phyloP scores from a whole-genome alignment of 805 yeast species.

The Candida argentea region DNA sequence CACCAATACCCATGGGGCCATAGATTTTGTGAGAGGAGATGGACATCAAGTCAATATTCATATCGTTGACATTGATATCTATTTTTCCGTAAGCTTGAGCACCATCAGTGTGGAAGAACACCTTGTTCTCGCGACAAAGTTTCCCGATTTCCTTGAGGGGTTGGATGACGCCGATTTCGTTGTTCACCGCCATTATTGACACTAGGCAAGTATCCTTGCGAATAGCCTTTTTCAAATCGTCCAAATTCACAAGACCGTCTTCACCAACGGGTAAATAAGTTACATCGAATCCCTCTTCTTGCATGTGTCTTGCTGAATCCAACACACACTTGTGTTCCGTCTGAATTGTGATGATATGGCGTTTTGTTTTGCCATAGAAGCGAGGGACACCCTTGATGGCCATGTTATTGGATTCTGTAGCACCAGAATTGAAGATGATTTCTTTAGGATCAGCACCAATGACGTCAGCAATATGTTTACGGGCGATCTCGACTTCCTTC shows the following conservation, averaged over 20 bases:
- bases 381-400: conserved; percentile 92
- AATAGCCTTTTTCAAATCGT: conserved; percentile 70
- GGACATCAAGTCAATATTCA: conserved; percentile 88
- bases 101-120: conserved; percentile 94
- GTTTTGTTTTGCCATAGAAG: conserved; percentile 81
- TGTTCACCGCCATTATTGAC: conserved; percentile 93
- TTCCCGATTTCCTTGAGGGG: conserved; percentile 90
- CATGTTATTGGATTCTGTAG: conserved; percentile 95
- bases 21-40: conserved; percentile 94
- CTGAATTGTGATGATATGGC: conserved; percentile 90
- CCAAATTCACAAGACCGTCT: conserved; percentile 73
- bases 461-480: conserved; percentile 71
- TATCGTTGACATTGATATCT: conserved; percentile 82
- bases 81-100: conserved; percentile 97
- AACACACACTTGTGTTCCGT: conserved; percentile 99
- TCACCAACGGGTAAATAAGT: conserved; percentile 79
- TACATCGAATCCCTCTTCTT: conserved; percentile 94
- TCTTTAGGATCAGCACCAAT: conserved; percentile 94
- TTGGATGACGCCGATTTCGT: conserved; percentile 96
- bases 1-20: conserved; percentile 98
- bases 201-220: conserved; percentile 87
- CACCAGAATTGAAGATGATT: conserved; percentile 94
- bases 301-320: conserved; percentile 89
- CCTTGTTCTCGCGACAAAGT: conserved; percentile 76
- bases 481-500: conserved; percentile 77